Base-by-base conservation (phyloP, 352 stramenopile species). In the Pythium aphanidermatum region DNA sequence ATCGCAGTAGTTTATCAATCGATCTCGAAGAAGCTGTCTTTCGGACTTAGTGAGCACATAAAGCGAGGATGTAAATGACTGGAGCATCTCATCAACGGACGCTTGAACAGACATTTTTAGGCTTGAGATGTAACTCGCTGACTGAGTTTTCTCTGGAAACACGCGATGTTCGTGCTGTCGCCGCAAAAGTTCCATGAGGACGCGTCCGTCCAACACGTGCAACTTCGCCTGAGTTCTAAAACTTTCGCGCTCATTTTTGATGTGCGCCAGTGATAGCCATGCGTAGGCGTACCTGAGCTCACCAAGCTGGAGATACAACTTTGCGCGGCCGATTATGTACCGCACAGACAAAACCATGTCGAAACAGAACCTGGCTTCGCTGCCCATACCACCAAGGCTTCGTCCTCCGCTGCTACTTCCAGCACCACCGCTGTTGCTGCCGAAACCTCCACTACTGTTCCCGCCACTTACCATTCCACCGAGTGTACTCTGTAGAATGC, bases 261-360 rank as follows among this genome's bases (percentile, higher is more conserved):
- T 66, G 23, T 86, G 76, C 19, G 79, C 79, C 14, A 92, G 51
- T 17, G 79, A 85, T 1, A 92, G 53, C 79, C 79, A 92, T 16
- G 72, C 69, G 45, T 70, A 87, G 0, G 79, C 74, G 28, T 82
- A 65, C 10, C 62, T 55, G 32, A 74, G 68, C 19, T 89, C 74
- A 11, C 63, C 55, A 0, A 77, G 39, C 17, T 78, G 63, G 23
- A 88, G 46, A 32, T 81, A 77, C 40, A 86, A 53, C 54, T 87
- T 86, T 14, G 71, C 68, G 4, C 79, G 76, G 16, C 70, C 76
- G 3, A 77, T 19, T 12, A 89, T 76, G 35, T 92, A 94, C 2
- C 82, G 68, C 4, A 86, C 55, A 9, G 69, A 83, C 16, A 80
- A 70, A 13, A 86, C 78, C 73, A 89, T 89, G 28, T 94, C 82